Base-by-base conservation (phyloP, 2,329 filamentous ascomycete genomes). In the Colletotrichum somersetense region DNA sequence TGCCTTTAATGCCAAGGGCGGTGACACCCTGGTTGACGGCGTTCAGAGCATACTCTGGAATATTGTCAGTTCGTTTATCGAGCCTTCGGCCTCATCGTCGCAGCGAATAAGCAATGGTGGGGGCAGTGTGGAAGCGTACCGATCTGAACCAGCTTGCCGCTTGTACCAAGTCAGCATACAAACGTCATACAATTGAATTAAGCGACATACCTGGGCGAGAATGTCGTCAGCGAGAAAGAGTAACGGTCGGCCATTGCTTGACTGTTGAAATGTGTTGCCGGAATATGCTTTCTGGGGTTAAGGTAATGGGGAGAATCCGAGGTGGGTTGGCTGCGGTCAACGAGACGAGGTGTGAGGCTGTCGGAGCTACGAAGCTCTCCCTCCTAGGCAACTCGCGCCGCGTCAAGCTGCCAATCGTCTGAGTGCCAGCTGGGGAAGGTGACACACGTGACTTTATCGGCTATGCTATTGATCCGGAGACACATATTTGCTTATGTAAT, bases 1-100 rank as follows among this genome's bases (percentile, higher is more conserved):
- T 87, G 95, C 95, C 95, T 91, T 99, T 99, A 87, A 99, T 99
- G 79, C 96, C 96, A 73, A 99, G 91, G 77, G 96, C 96, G 77
- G 96, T 99, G 77, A 99, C 96, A 85, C 96, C 96, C 87, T 98
- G 96, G 87, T 99, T 99, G 83, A 99, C 96, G 75, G 96, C 96
- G 83, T 98, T 98, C 82, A 99, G 88, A 77, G 96, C 96, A 93
- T 99, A 99, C 88, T 99, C 96, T 99, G 78, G 66, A 74, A 26
- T 30, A 62, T 40, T n/a, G 64, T 75, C 72, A 75, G 75, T 50
- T n/a, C 23, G 62, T 30, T n/a, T 38, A 2, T 42, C 14, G 3
- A 18, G 20, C 5, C 14, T 11, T 7, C 18, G 2, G 12, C 33
- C n/a, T 40, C 44, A 30, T 57, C 35, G 14, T 44, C 26, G 53